phyloP scores from a whole-genome alignment of 2,329 filamentous ascomycete genomes.

The Botrytis sinoallii region DNA sequence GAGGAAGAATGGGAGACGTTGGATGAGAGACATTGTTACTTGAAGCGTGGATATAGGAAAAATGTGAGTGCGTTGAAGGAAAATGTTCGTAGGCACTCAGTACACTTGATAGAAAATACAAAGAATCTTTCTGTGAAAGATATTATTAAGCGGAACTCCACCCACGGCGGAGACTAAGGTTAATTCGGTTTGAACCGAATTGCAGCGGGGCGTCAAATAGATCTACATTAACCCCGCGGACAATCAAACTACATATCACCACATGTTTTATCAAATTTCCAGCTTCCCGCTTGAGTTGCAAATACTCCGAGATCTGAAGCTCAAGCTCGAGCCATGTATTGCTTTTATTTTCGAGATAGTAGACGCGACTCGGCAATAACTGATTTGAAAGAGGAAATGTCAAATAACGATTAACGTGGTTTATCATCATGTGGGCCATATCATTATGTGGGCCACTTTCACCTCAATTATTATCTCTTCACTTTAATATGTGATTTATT shows the following conservation, averaged over 20 bases:
- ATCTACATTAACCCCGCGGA: neutral
- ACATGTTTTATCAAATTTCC: neutral
- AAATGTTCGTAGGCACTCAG: too few species aligned
- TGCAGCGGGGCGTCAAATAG: neutral
- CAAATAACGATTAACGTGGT: neutral
- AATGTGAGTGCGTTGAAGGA: neutral
- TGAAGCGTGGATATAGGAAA: neutral
- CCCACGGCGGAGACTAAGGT: neutral
- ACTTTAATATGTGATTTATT: too few species aligned
- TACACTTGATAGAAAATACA: neutral
- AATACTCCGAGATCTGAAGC: neutral
- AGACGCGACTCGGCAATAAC: too few species aligned
- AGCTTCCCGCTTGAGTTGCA: neutral
- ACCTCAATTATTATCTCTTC: too few species aligned
- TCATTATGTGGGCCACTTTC: too few species aligned
- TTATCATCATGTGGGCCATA: too few species aligned
- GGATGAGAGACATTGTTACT: conserved; percentile 10
- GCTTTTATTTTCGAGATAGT: too few species aligned
- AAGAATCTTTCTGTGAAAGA: neutral
- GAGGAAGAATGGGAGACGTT: conserved; percentile 32
- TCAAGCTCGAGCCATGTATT: neutral
- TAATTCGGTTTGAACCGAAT: neutral
- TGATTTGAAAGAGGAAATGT: too few species aligned
- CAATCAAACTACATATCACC: neutral
- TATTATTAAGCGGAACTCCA: neutral